A percentile compares a stretch with the other conserved stretches of the same genome.
Conservation (phyloP, 2,329 filamentous ascomycete species). For the Stemphylium vesicarium region DNA sequence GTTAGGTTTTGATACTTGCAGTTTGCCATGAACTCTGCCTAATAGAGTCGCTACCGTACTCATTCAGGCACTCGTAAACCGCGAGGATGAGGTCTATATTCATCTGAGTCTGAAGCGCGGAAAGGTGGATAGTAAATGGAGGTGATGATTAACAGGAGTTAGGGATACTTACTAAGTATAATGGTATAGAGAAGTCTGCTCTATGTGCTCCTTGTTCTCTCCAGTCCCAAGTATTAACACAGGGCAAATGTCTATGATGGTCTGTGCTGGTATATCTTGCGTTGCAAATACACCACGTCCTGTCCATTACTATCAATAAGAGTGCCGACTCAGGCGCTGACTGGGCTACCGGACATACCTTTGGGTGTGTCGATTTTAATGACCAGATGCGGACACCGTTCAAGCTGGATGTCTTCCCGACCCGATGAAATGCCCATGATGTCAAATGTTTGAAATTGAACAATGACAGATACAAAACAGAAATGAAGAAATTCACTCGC, state of each 20-base stretch:
- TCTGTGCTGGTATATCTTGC: slow-evolving; percentile 54
- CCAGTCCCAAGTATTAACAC: slow-evolving; percentile 57
- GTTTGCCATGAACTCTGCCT: neutral
- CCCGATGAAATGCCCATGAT: slow-evolving; percentile 3
- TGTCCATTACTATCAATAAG: slow-evolving; percentile 33
- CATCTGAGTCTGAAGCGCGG: neutral
- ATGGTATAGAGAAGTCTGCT: slow-evolving; percentile 59
- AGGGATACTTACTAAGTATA: slow-evolving; percentile 60
- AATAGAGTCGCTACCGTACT: neutral
- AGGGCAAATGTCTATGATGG: slow-evolving; percentile 60
- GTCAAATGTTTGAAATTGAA: neutral
- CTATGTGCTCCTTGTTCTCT: slow-evolving; percentile 58
- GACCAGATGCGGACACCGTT: slow-evolving; percentile 51
- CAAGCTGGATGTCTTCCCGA: slow-evolving; percentile 40
- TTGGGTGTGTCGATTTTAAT: slow-evolving; percentile 59
- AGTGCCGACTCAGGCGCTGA: no score
- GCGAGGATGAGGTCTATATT: neutral
- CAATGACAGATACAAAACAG: neutral
- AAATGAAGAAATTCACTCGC: neutral
- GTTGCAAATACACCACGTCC: slow-evolving; percentile 62
- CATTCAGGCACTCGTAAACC: neutral
- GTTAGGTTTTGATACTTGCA: slow-evolving; percentile 14
- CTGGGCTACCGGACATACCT: slow-evolving; percentile 45
- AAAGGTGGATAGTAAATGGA: neutral
- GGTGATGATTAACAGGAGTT: neutral